phyloP scores from a whole-genome alignment of 1,284 basidiomycete genomes.

The Peniophora sp. region DNA sequence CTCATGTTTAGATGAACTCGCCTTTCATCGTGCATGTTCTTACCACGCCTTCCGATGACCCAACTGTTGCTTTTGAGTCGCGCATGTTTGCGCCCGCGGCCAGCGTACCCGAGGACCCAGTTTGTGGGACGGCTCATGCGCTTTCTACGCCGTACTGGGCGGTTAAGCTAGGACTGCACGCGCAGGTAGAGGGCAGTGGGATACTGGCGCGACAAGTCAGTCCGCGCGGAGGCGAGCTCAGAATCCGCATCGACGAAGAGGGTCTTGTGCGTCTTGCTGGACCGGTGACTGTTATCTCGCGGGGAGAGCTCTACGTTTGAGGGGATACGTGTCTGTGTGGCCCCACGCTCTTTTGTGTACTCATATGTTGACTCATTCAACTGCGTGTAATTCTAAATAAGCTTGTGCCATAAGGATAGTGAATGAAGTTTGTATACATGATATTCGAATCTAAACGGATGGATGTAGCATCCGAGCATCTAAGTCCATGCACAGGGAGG shows the following conservation, averaged over 20 bases:
- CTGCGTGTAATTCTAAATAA: too few species aligned
- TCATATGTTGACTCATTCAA: too few species aligned
- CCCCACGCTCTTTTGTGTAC: too few species aligned
- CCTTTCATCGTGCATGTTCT: background rate
- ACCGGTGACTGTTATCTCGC: too few species aligned
- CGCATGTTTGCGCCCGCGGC: background rate
- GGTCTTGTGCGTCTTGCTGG: too few species aligned
- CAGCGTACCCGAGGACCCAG: background rate
- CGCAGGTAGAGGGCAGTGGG: background rate
- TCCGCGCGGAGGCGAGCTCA: background rate
- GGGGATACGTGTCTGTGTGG: too few species aligned
- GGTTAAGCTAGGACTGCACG: background rate
- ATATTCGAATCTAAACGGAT: too few species aligned
- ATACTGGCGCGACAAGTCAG: background rate
- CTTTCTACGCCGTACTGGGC: background rate
- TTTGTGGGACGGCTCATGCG: background rate
- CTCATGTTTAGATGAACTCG: background rate
- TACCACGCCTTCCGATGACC: background rate
- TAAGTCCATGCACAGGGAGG: too few species aligned
- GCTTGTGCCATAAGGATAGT: too few species aligned
- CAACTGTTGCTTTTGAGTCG: background rate
- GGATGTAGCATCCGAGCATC: too few species aligned
- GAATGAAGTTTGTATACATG: too few species aligned
- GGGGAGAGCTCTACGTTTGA: too few species aligned
- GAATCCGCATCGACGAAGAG: background rate